A percentile compares a stretch with the other conserved stretches of the same genome.
These are phyloP conservation scores for Gryganskiella cystojenkinii DNA, from an alignment of 192 early-diverging fungal genomes.

Conservation along the genomic window DNA sequence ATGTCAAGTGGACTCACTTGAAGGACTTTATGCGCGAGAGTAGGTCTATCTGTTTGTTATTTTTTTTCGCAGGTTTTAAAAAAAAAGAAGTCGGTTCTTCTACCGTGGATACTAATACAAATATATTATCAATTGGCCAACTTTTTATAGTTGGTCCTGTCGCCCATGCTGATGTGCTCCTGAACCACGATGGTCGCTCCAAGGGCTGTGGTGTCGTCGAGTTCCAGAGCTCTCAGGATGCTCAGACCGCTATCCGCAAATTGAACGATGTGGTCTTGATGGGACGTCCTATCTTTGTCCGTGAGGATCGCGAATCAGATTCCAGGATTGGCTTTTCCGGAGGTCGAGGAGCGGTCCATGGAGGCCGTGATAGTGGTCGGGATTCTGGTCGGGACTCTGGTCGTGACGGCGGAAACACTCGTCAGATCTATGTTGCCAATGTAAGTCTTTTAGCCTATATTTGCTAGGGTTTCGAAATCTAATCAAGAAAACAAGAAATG, in stretches of 20 bases:
- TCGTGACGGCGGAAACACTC: conserved; percentile 17
- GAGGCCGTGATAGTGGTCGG: background rate
- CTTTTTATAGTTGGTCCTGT: conserved; percentile 71
- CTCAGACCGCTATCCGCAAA: conserved; percentile 74
- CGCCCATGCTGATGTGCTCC: conserved; percentile 76
- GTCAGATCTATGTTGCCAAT: conserved; percentile 71
- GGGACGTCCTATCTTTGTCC: conserved; percentile 78
- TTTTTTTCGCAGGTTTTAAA: background rate
- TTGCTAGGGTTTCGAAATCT: background rate
- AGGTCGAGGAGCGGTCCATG: conserved; percentile 13
- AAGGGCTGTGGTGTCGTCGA: conserved; percentile 84
- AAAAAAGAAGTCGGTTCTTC: too few species aligned
- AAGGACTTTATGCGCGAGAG: conserved; percentile 86
- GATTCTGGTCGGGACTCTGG: background rate
- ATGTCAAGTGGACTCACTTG: conserved; percentile 75
- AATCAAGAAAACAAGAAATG: too few species aligned
- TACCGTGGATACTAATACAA: too few species aligned
- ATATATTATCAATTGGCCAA: background rate
- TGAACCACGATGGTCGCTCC: conserved; percentile 66
- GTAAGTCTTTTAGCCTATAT: conserved; percentile 48
- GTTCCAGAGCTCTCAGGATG: conserved; percentile 82
- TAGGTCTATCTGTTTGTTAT: conserved; percentile 22
- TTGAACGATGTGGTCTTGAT: conserved; percentile 74
- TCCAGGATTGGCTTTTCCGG: conserved; percentile 48
- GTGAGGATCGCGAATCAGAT: conserved; percentile 79